A percentile compares a stretch with the other conserved stretches of the same genome.
Conservation (phyloP, 257 asterid genomes). For the Echites panduratus region DNA sequence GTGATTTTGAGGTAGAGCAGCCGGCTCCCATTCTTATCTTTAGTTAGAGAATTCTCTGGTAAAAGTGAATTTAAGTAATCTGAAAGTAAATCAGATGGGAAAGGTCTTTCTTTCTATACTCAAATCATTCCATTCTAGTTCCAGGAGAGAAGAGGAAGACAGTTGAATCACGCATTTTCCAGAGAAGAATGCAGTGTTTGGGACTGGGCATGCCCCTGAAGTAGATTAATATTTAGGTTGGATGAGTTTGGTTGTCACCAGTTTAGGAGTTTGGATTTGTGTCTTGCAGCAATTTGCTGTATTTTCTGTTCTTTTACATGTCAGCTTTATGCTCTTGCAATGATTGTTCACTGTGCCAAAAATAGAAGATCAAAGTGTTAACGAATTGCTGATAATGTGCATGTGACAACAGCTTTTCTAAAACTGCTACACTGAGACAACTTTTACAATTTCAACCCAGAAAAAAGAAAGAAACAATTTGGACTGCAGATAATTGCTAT, state of each 20-base stretch:
- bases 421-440: not conserved
- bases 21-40: too few species aligned
- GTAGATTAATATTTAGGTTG: not conserved
- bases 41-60: too few species aligned
- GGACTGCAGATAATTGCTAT: not conserved
- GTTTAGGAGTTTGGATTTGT: not conserved
- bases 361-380: not conserved
- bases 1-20: too few species aligned
- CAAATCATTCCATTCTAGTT: too few species aligned
- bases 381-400: not conserved
- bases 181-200: too few species aligned
- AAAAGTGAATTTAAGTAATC: too few species aligned
- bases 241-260: not conserved
- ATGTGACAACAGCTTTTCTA: not conserved
- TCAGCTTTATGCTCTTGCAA: not conserved
- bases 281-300: not conserved
- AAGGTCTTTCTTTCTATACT: too few species aligned
- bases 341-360: not conserved
- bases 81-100: too few species aligned
- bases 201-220: too few species aligned
- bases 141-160: too few species aligned
- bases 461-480: not conserved
- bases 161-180: too few species aligned
- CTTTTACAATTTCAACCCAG: not conserved
- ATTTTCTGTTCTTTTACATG: not conserved